Percentiles rank a stretch among this genome's conserved stretches.
phyloP scores from a whole-genome alignment of 805 yeast genomes.

The Debaryomyces maramus region DNA sequence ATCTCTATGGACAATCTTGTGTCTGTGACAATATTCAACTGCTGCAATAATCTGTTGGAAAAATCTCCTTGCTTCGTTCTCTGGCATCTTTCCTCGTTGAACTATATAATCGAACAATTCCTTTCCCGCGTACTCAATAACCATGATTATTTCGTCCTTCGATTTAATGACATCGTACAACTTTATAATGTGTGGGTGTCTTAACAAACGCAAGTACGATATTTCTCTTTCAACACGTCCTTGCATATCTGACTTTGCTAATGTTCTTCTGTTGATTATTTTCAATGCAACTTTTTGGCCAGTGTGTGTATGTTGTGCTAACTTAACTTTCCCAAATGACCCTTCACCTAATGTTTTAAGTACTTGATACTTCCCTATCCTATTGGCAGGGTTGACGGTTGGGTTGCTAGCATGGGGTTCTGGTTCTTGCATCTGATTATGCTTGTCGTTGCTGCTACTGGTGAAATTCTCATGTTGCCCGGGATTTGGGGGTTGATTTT shows the following conservation, averaged over 20 bases:
- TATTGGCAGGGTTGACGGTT: slow-evolving; percentile 32
- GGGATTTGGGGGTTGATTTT: slow-evolving; percentile 22
- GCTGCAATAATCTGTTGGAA: slow-evolving; percentile 97
- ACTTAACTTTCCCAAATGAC: slow-evolving; percentile 92
- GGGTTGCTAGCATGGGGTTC: slow-evolving; percentile 6
- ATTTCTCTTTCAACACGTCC: slow-evolving; percentile 95
- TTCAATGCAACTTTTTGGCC: slow-evolving; percentile 92
- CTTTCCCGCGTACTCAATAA: slow-evolving; percentile 94
- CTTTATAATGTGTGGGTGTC: slow-evolving; percentile 96
- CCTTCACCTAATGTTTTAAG: slow-evolving; percentile 95
- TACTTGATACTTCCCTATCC: slow-evolving; percentile 91
- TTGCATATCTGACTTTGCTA: slow-evolving; percentile 95
- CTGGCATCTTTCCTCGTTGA: slow-evolving; percentile 90
- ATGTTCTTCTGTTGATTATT: slow-evolving; percentile 86
- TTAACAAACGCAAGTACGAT: slow-evolving; percentile 77
- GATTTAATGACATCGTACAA: slow-evolving; percentile 93
- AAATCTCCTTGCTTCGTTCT: slow-evolving; percentile 86
- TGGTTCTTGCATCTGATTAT: slow-evolving; percentile 7
- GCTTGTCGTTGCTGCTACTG: slow-evolving; percentile 4
- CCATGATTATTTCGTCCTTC: slow-evolving; percentile 95
- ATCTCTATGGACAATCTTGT: slow-evolving; percentile 95
- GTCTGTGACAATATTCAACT: slow-evolving; percentile 93
- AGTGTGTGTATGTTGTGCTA: slow-evolving; percentile 86
- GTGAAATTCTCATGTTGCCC: slow-evolving; percentile 21
- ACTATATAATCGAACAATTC: slow-evolving; percentile 95